Base-by-base conservation (phyloP, 306 rosid species). In the Casuarina equisetifolia region DNA sequence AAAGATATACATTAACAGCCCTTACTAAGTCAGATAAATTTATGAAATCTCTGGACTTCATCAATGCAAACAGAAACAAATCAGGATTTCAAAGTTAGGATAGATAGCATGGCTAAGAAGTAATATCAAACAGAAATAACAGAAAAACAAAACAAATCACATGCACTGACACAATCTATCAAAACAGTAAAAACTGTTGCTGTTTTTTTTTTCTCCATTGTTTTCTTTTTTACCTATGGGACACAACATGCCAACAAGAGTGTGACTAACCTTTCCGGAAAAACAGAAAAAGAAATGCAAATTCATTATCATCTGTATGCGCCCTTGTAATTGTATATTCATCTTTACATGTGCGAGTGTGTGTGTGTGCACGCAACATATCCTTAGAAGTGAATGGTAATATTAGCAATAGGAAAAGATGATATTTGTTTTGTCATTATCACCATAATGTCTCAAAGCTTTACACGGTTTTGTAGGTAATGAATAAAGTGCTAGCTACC, bases 371-470 rank as follows among this genome's bases (percentile, higher is more conserved):
- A 62, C 12, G 8, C 36, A 2, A 3, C 35, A 11, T 62, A 62
- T 67, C 49, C 57, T 15, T 55, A 9, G 48, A 25, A 16, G 19
- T 16, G 19, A 51, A 68, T 7, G 59, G 36, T 15, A 73, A 17
- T 42, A 36, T 66, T 12, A 38, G 13, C 5, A 32, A 5, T 16
- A 1, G 2, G 3, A 20, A 42, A 17, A 46, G 13, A 10, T 39
- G 20, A 64, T 16, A 10, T 75, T 7, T 63, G 57, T 42, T 53
- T 63, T 10, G 54, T 40, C 66, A 76, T 54, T 61, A 72, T 51
- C 46, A 72, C 36, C 68, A 10, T 49, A 49, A 4, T 70, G 55
- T 52, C 74, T 70, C 84, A 39, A 42, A 40, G 45, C 17, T 9
- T 42, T 49, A 19, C n/a, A 69, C 59, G 49, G 38, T 72, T 66